Conservation (phyloP, 257 asterid species). For the Primulina tabacum region DNA sequence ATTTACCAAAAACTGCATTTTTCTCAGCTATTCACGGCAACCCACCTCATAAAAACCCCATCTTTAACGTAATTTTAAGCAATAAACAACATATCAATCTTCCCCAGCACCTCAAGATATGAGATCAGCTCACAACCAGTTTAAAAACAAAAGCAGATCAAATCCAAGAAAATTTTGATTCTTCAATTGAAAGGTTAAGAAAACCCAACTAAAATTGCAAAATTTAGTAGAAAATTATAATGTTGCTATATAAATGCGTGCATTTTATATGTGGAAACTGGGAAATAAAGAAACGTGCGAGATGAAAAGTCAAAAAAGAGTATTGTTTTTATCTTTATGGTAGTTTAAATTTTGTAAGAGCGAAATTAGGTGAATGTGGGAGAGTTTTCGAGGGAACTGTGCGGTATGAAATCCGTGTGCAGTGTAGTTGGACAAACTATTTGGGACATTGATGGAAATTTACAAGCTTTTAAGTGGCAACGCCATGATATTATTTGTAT, state of each 20-base stretch:
- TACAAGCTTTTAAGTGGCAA: too few relatives aligned
- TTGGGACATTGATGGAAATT: too few relatives aligned
- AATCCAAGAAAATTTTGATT: slow-evolving; percentile 60
- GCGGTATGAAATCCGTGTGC: slow-evolving; percentile 5
- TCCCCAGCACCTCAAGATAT: slow-evolving; percentile 42
- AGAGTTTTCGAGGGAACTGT: slow-evolving; percentile 13
- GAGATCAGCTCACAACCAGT: slow-evolving; percentile 41
- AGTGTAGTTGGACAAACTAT: background rate
- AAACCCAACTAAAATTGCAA: slow-evolving; percentile 23
- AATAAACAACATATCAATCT: slow-evolving; percentile 38
- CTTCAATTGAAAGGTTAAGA: slow-evolving; percentile 46
- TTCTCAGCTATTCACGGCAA: slow-evolving; percentile 35
- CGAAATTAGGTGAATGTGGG: slow-evolving; percentile 29
- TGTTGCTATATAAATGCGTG: slow-evolving; percentile 31
- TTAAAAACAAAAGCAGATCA: slow-evolving; percentile 64
- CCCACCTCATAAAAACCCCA: slow-evolving; percentile 57
- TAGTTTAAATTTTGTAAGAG: slow-evolving; percentile 29
- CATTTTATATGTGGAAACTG: slow-evolving; percentile 27
- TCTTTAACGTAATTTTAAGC: slow-evolving; percentile 40
- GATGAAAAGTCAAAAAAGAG: slow-evolving; percentile 40
- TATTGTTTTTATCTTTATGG: slow-evolving; percentile 22
- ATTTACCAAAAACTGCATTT: slow-evolving; percentile 25
- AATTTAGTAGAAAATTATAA: slow-evolving; percentile 20
- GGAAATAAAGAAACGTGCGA: slow-evolving; percentile 30
- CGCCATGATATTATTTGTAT: too few relatives aligned